Base-by-base conservation (phyloP, 768 basidiomycete genomes). In the Mycena floridula region DNA sequence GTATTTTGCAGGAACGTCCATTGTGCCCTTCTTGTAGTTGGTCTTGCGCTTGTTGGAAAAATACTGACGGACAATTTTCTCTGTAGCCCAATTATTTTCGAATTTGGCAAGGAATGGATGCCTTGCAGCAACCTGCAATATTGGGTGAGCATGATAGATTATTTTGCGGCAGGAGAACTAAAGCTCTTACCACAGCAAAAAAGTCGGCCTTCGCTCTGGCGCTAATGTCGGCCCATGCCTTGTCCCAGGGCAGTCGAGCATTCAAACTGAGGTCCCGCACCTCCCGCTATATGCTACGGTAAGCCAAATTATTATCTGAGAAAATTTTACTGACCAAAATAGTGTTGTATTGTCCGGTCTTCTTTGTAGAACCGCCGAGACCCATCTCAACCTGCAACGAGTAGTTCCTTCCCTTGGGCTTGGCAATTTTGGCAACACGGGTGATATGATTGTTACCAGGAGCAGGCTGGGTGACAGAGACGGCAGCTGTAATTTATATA, bases 1-100 rank as follows among this genome's bases (percentile, higher is more conserved):
- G 25, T 48, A 50, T 40, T 50, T 43, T 16, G 40, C 39, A 5
- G 45, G 45, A 7, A 32, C 22, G 16, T 44, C 16, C 16, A 48
- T 36, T 24, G 37, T 24, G 13, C 46, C 40, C 3, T 45, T 43
- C 15, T 26, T 21, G 30, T 47, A 47, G 22, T 28, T 36, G 21
- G 35, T 13, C 3, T 18, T n/a, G 4, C 49, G 52, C 25, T 43
- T 38, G 35, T 53, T 53, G 27, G 35, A 42, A 7, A 50, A 13
- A 38, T 40, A 50, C 28, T 46, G 49, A 26, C 44, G 46, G 2
- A 35, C 43, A n/a, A 53, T 26, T n/a, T 25, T 42, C 32, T 41
- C 46, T n/a, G 52, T 53, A 15, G 52, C 50, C 52, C 52, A 53
- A 40, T 53, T 42, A 35, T 50, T 50, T 8, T 16, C 27, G 36